A percentile compares a stretch with the other conserved stretches of the same genome.
Evolutionary conservation across 1,284 basidiomycete genomes (phyloP).

Genomic region (Mycosarcoma mackinlayi): DNA sequence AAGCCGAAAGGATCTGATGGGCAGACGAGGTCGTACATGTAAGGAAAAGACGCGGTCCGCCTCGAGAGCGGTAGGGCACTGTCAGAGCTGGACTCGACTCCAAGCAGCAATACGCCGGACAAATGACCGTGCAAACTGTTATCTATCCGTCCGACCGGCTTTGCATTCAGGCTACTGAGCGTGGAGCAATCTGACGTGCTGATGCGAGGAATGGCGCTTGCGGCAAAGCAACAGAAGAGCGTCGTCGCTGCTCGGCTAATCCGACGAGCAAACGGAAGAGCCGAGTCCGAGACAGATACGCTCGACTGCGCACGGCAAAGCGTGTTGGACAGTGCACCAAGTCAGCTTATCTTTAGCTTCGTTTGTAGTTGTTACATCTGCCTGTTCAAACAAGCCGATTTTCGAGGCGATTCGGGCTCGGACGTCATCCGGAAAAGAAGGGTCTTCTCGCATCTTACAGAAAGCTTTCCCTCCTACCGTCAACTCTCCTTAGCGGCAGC

Average conservation of each 20-base stretch:
- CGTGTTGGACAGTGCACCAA: not conserved
- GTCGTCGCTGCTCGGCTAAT: conserved; percentile 2
- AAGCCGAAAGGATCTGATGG: not conserved
- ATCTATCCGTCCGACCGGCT: conserved; percentile 1
- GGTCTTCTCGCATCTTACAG: not conserved
- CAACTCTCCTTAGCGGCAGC: not conserved
- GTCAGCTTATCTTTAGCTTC: too few species aligned
- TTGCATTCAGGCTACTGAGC: not conserved
- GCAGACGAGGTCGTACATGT: too few species aligned
- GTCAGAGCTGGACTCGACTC: too few species aligned
- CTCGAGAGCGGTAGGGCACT: too few species aligned
- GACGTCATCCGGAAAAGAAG: not conserved
- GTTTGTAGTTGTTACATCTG: too few species aligned
- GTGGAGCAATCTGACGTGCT: not conserved
- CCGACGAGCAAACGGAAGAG: conserved; percentile 1
- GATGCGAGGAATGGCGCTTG: not conserved
- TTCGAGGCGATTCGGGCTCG: too few species aligned
- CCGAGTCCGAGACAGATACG: conserved; percentile 4
- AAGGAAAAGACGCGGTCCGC: too few species aligned
- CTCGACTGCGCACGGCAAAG: not conserved
- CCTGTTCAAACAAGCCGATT: too few species aligned
- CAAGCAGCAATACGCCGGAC: not conserved
- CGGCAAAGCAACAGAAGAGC: not conserved
- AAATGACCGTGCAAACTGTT: conserved; percentile 2
- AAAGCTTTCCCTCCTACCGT: not conserved